A percentile compares a stretch with the other conserved stretches of the same genome.
Evolutionary conservation across 106 monocot genomes (phyloP).

Genomic region (Phalaenopsis equestris): DNA sequence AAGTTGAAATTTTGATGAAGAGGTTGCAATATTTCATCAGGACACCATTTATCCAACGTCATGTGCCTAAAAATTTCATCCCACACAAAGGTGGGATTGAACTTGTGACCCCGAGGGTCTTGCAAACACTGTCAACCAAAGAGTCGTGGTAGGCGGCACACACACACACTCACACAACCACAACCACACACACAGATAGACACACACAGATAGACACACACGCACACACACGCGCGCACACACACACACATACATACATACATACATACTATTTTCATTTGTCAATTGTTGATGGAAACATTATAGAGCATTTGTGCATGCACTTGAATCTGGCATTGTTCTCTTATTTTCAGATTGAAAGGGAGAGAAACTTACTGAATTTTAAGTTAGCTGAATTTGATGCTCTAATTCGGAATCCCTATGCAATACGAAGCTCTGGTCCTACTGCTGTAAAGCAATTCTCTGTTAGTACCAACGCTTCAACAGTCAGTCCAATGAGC

Average conservation of each 20-base stretch:
- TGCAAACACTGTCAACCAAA: too few relatives aligned
- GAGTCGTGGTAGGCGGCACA: too few relatives aligned
- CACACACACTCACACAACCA: too few relatives aligned
- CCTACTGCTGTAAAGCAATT: constrained; percentile 12
- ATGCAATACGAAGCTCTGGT: constrained; percentile 21
- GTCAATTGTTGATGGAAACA: background rate
- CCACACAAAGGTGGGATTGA: too few relatives aligned
- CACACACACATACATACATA: too few relatives aligned
- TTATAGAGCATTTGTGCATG: background rate
- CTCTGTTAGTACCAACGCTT: constrained; percentile 18
- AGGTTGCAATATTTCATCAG: too few relatives aligned
- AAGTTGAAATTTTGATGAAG: too few relatives aligned
- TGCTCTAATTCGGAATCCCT: constrained; percentile 54
- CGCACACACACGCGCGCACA: too few relatives aligned
- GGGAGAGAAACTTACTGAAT: constrained; percentile 76
- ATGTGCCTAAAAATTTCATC: too few relatives aligned
- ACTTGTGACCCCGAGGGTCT: too few relatives aligned
- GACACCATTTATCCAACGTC: too few relatives aligned
- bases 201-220: too few relatives aligned
- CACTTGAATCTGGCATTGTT: background rate
- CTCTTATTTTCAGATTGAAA: constrained; percentile 57
- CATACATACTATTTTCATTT: background rate
- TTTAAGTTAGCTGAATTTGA: constrained; percentile 80
- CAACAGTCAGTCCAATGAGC: constrained; percentile 22
- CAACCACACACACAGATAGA: rapidly evolving